A percentile compares a stretch with the other conserved stretches of the same genome.
phyloP scores from a whole-genome alignment of 73 alveolate genomes.

The Blepharisma stoltei region DNA sequence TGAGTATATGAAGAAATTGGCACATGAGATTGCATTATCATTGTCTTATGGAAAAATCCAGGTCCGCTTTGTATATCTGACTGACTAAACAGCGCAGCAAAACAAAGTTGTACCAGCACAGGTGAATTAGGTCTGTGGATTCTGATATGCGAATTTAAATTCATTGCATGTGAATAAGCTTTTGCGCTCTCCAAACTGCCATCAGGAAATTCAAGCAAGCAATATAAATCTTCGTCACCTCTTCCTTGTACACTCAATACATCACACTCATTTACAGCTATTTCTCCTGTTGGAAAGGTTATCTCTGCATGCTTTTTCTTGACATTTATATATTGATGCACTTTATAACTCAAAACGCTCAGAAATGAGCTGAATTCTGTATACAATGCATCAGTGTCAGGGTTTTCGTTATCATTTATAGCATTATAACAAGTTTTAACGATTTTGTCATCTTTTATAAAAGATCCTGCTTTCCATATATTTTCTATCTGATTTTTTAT shows the following conservation, averaged over 20 bases:
- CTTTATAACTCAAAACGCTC: too few species aligned
- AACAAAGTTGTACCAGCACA: not conserved
- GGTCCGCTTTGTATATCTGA: not conserved
- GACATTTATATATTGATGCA: not conserved
- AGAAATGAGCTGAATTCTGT: too few species aligned
- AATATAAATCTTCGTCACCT: not conserved
- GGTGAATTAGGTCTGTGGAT: conserved; percentile 6
- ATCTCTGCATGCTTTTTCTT: conserved; percentile 1
- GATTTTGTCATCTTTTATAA: not conserved
- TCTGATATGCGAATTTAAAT: conserved; percentile 15
- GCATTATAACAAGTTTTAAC: conserved; percentile 1
- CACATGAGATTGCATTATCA: not conserved
- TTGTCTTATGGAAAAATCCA: conserved; percentile 1
- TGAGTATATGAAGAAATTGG: not conserved
- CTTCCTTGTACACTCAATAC: conserved; percentile 24
- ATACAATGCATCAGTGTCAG: too few species aligned
- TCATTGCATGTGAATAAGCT: conserved; percentile 2
- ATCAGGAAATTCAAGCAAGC: conserved; percentile 13
- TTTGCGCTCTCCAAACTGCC: conserved; percentile 22
- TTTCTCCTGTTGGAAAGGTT: conserved; percentile 19
- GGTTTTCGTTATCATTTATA: not conserved
- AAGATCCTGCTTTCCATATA: conserved; percentile 14
- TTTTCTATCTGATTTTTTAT: conserved; percentile 7
- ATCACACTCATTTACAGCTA: conserved; percentile 10
- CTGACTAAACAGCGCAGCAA: not conserved